Percentiles rank a stretch among this genome's conserved stretches.
These are phyloP conservation scores for Coemansia sp. DNA, from an alignment of 192 early-diverging fungal species.

Conservation along the genomic window DNA sequence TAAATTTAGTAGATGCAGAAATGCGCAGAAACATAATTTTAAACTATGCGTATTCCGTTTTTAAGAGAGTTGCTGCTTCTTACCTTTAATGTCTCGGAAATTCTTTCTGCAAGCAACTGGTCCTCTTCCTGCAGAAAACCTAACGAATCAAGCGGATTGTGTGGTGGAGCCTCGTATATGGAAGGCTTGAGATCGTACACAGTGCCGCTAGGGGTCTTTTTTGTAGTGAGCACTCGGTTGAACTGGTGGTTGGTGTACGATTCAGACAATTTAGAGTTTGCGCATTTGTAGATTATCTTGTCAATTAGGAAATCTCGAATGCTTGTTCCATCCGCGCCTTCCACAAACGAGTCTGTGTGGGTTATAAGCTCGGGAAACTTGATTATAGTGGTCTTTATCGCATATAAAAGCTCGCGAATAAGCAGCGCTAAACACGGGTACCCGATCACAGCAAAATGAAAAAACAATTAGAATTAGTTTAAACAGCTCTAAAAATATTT, in stretches of 20 bases:
- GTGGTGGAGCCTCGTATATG: neutral
- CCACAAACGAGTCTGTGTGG: neutral
- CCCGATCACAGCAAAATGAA: too few relatives aligned
- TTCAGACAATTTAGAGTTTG: constrained; percentile 4
- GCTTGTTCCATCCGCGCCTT: neutral
- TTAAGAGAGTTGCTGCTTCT: neutral
- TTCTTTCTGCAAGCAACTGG: neutral
- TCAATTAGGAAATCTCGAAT: constrained; percentile 52
- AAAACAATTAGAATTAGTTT: too few relatives aligned
- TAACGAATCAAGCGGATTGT: constrained; percentile 1
- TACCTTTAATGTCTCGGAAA: constrained; percentile 32
- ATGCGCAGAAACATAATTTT: neutral
- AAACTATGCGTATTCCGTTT: too few relatives aligned
- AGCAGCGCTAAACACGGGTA: constrained; percentile 23
- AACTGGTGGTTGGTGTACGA: constrained; percentile 11
- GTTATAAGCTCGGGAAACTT: constrained; percentile 37
- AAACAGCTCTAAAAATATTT: too few relatives aligned
- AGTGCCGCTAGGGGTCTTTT: constrained; percentile 7
- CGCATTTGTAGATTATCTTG: constrained; percentile 23
- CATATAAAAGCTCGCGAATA: constrained; percentile 18
- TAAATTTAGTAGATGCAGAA: neutral
- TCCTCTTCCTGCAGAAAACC: constrained; percentile 9
- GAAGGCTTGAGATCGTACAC: constrained; percentile 16
- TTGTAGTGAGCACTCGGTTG: constrained; percentile 15
- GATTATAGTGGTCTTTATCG: constrained; percentile 16